Evolutionary conservation across 2,329 filamentous ascomycete genomes (phyloP).

Genomic region (Fusarium keratoplasticum): DNA sequence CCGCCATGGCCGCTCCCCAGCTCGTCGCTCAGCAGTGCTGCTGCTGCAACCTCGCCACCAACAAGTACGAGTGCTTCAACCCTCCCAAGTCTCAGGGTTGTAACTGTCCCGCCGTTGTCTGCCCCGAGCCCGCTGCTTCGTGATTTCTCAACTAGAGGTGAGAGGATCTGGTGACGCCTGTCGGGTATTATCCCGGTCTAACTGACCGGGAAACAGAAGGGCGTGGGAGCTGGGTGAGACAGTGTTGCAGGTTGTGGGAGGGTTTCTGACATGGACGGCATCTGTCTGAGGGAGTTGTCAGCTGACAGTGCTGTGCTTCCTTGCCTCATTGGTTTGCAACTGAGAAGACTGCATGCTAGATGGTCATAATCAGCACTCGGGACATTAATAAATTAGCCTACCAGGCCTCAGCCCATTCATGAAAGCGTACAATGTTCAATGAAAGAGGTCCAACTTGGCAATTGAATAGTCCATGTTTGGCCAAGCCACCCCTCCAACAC

Average conservation of each 20-base stretch:
- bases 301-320: background rate
- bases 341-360: background rate
- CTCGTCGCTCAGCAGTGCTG: constrained; percentile 6
- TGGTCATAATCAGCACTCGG: background rate
- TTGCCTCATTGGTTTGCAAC: background rate
- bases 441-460: background rate
- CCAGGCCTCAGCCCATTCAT: background rate
- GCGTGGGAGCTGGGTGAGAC: background rate
- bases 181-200: background rate
- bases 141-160: background rate
- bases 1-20: background rate
- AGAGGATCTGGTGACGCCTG: background rate
- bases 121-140: background rate
- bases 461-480: background rate
- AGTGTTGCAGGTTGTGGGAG: background rate
- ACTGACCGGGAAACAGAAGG: background rate
- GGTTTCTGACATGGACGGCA: background rate
- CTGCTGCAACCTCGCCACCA: constrained; percentile 20
- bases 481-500: background rate
- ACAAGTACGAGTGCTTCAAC: constrained; percentile 5
- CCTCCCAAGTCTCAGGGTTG: background rate
- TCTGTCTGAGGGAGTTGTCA: background rate
- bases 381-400: background rate
- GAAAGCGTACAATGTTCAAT: background rate
- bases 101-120: constrained; percentile 4